phyloP scores from a whole-genome alignment of 345 rosid species.

The Melastoma malabathricum region DNA sequence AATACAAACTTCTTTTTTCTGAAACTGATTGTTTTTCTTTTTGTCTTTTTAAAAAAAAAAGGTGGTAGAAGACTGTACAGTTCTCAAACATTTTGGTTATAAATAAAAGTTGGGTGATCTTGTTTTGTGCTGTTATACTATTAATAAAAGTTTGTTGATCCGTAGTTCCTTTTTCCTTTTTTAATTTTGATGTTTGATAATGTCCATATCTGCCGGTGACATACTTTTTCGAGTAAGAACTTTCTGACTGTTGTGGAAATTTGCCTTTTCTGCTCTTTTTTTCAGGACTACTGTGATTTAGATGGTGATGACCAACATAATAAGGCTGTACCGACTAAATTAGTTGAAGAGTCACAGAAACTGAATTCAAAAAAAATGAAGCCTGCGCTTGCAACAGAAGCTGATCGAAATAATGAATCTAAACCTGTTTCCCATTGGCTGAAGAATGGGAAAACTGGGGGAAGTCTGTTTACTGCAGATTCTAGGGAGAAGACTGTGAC shows the following conservation, averaged over 20 bases:
- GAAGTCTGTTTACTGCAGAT: slow-evolving; percentile 19
- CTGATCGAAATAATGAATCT: slow-evolving; percentile 19
- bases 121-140: no score
- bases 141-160: no score
- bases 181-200: no score
- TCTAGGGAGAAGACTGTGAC: slow-evolving; percentile 21
- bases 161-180: no score
- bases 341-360: slow-evolving; percentile 24
- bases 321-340: slow-evolving; percentile 16
- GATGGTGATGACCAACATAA: slow-evolving; percentile 40
- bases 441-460: slow-evolving; percentile 19
- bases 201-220: no score
- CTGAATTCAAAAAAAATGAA: slow-evolving; percentile 14
- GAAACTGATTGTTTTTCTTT: no score
- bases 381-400: slow-evolving; percentile 16
- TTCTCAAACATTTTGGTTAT: no score
- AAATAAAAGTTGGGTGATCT: no score
- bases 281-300: slow-evolving; percentile 60
- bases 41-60: no score
- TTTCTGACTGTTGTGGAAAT: not conserved
- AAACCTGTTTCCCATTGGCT: slow-evolving; percentile 5
- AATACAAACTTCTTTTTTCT: no score
- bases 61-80: no score
- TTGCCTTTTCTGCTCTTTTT: not conserved
- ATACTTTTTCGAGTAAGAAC: not conserved